phyloP scores from a whole-genome alignment of 177 flowering plant species.

The Telopea speciosissima region DNA sequence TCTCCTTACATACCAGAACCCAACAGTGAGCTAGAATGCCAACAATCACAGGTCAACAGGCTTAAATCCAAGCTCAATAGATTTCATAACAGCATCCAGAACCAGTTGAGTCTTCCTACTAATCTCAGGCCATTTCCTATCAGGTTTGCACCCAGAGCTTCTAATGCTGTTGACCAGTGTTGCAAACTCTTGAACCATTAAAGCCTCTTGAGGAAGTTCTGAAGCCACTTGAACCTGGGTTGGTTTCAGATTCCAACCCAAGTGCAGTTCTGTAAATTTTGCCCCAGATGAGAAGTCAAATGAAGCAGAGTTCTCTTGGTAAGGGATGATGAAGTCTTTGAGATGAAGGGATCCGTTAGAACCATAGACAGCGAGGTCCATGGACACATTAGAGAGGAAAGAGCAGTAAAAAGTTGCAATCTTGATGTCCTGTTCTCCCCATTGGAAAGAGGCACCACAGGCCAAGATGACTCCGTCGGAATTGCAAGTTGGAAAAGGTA shows the following conservation, averaged over 20 bases:
- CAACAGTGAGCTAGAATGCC: not conserved
- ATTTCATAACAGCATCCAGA: constrained; percentile 46
- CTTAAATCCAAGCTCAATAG: constrained; percentile 36
- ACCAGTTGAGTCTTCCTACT: constrained; percentile 50
- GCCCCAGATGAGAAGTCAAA: constrained; percentile 27
- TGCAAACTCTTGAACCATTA: constrained; percentile 48
- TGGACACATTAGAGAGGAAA: constrained; percentile 42
- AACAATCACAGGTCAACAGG: constrained; percentile 22
- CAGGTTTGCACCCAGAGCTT: constrained; percentile 17
- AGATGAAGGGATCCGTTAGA: constrained; percentile 35
- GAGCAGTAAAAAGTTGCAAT: constrained; percentile 52
- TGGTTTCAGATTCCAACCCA: constrained; percentile 40
- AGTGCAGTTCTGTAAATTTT: constrained; percentile 25
- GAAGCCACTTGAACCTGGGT: constrained; percentile 14
- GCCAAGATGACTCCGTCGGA: constrained; percentile 43
- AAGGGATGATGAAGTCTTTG: constrained; percentile 51
- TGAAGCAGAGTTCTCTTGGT: constrained; percentile 29
- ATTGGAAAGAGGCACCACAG: constrained; percentile 37
- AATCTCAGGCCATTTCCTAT: constrained; percentile 33
- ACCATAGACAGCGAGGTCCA: constrained; percentile 37
- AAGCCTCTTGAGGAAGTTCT: constrained; percentile 46
- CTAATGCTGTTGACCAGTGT: constrained; percentile 23
- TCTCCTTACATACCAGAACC: too few relatives aligned
- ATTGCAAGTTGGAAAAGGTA: constrained; percentile 27
- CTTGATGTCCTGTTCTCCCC: constrained; percentile 28